Conservation (phyloP, 2,329 filamentous ascomycete species). For the Fusarium sp. region DNA sequence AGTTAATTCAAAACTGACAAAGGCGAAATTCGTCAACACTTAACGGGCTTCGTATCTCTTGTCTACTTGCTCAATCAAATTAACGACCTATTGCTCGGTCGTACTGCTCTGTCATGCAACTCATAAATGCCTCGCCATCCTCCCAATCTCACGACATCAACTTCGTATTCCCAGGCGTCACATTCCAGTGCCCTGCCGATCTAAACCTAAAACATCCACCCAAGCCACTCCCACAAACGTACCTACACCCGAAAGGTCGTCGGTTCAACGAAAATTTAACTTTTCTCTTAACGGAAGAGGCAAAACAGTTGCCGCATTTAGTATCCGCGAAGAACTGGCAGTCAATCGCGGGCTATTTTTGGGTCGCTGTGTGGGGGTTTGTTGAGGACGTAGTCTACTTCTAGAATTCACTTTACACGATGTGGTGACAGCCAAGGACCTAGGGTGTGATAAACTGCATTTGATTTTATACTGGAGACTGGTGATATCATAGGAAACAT, state of each 20-base stretch:
- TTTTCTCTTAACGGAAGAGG: background rate
- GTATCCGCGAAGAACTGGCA: background rate
- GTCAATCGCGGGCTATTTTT: background rate
- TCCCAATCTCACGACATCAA: too few relatives aligned
- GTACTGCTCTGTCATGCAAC: too few relatives aligned
- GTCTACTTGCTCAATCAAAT: too few relatives aligned
- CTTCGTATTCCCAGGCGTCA: background rate
- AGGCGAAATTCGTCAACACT: too few relatives aligned
- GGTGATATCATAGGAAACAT: background rate
- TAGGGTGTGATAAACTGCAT: background rate
- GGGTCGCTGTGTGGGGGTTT: background rate
- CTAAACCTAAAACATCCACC: background rate
- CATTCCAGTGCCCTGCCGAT: background rate
- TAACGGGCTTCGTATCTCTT: too few relatives aligned
- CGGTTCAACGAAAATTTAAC: background rate
- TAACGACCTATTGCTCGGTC: too few relatives aligned
- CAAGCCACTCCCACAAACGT: background rate
- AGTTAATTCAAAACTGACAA: too few relatives aligned
- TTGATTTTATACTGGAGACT: background rate
- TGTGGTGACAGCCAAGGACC: background rate
- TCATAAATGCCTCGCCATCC: background rate
- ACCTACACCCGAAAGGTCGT: background rate
- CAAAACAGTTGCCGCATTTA: background rate
- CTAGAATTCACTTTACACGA: background rate
- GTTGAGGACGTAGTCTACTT: background rate